Evolutionary conservation across 495 filamentous ascomycete genomes (phyloP), one percentile per base, ranked within the genome.

Genomic region (Trichoderma reesei): DNA sequence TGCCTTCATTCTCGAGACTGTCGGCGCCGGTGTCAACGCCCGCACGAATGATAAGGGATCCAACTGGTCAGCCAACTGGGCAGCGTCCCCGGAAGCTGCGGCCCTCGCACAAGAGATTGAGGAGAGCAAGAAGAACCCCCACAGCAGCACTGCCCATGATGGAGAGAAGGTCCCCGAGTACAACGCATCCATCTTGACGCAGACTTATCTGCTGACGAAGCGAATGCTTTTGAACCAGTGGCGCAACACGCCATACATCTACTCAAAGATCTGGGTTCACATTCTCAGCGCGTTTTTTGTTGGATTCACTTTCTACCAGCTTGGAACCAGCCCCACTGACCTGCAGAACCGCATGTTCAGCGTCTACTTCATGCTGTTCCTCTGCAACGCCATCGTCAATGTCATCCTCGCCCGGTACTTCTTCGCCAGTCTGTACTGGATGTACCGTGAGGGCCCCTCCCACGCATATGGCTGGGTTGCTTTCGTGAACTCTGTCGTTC

Each of bases 301-400:
- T 72, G 88, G 89, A n/a, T 94, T 95, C 72, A 92, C 91, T 16
- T 96, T 94, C 77, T 94, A 83, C 77, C 79, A 86, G 68, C 79
- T 93, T 8, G 87, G 87, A 14, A 76, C 85, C 70, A 82, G 80
- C 1, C 74, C 89, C 3, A 77, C 81, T 41, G 87, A 89, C 66
- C 85, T 96, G 77, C 88, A 95, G 73, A 84, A 90, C 73, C 83
- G 87, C 66, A 86, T 95, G 82, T 93, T 94, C 80, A 86, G 87
- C 0, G 70, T 73, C 63, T 94, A 92, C 79, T 65, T 90, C 41
- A 87, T 94, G 68, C 75, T 92, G 62, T 80, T 89, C 42, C 83
- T 94, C 66, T 86, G 89, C 0, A 85, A 89, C 1, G 87, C 86
- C 48, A 76, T 88, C 33, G 71, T 82, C 36, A 95, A 93, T 73